Evolutionary conservation across 2,329 filamentous ascomycete species (phyloP).

Genomic region (Trichophyton equinum): DNA sequence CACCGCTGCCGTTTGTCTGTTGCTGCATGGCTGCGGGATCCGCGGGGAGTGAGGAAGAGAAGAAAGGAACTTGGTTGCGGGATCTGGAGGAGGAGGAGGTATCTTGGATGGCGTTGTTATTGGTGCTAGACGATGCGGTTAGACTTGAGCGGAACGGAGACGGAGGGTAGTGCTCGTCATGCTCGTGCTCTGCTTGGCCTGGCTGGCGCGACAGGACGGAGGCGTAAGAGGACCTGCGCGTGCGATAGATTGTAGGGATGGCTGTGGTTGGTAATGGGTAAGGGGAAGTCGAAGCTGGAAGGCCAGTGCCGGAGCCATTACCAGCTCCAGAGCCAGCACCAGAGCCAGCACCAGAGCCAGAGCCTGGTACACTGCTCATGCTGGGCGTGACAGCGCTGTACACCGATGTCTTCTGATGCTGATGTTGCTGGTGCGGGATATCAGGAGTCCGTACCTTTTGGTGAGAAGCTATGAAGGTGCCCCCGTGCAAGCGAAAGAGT

Average conservation of each 20-base stretch:
- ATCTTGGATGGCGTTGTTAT: constrained; percentile 23
- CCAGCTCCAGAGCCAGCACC: constrained; percentile 18
- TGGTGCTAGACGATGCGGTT: constrained; percentile 27
- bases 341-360: constrained; percentile 30
- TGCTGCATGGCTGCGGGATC: background rate
- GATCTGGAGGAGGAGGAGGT: constrained; percentile 15
- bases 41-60: no score
- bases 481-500: background rate
- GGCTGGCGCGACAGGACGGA: constrained; percentile 39
- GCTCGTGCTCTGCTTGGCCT: constrained; percentile 29
- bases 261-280: constrained; percentile 24
- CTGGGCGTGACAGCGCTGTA: constrained; percentile 24
- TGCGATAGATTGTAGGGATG: background rate
- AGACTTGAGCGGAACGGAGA: constrained; percentile 20
- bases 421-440: background rate
- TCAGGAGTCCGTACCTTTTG: background rate
- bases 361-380: constrained; percentile 35
- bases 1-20: background rate
- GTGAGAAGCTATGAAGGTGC: background rate
- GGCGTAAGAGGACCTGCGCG: constrained; percentile 48
- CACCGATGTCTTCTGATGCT: background rate
- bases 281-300: constrained; percentile 19
- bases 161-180: background rate
- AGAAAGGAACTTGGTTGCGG: constrained; percentile 24
- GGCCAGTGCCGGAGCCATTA: constrained; percentile 12